Percentiles rank a stretch among this genome's conserved stretches.
Evolutionary conservation across 176 grass and related monocot genomes (phyloP).

Genomic region (Musa acuminata): DNA sequence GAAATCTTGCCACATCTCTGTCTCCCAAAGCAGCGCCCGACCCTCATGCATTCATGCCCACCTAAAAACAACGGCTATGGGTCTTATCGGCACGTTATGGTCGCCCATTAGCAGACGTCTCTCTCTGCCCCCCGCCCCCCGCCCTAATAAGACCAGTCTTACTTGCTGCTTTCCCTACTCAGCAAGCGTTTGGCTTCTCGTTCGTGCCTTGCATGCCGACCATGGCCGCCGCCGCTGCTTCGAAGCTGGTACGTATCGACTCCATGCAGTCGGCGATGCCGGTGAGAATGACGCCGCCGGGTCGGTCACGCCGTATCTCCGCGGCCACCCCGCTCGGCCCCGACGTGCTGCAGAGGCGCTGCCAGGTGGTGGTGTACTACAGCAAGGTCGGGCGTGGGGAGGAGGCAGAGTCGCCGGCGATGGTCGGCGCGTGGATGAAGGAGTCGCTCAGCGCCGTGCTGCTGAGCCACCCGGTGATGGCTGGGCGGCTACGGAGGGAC

Average conservation of each 20-base stretch:
- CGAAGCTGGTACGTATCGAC: slow-evolving; percentile 40
- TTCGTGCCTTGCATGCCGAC: too few relatives aligned
- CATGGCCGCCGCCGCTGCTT: not conserved
- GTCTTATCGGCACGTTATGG: too few relatives aligned
- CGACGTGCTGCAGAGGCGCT: slow-evolving; percentile 36
- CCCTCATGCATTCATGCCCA: too few relatives aligned
- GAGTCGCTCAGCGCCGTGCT: slow-evolving; percentile 54
- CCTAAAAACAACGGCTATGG: too few relatives aligned
- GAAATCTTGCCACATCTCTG: too few relatives aligned
- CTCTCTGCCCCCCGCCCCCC: too few relatives aligned
- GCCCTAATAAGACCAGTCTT: too few relatives aligned
- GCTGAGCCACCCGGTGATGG: slow-evolving; percentile 48
- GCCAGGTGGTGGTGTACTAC: slow-evolving; percentile 56
- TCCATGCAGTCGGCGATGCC: slow-evolving; percentile 51
- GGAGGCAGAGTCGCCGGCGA: slow-evolving; percentile 29
- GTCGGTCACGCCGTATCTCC: slow-evolving; percentile 37
- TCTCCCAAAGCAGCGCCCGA: too few relatives aligned
- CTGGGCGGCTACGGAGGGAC: slow-evolving; percentile 50
- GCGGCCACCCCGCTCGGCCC: slow-evolving; percentile 15
- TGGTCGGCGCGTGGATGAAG: slow-evolving; percentile 41
- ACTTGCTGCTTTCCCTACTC: too few relatives aligned
- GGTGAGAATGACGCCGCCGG: slow-evolving; percentile 7
- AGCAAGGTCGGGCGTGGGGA: not conserved
- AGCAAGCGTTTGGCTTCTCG: too few relatives aligned
- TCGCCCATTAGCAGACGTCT: too few relatives aligned